These are phyloP conservation scores for Rubus idaeus DNA, from an alignment of 306 rosid species.

Conservation along the genomic window DNA sequence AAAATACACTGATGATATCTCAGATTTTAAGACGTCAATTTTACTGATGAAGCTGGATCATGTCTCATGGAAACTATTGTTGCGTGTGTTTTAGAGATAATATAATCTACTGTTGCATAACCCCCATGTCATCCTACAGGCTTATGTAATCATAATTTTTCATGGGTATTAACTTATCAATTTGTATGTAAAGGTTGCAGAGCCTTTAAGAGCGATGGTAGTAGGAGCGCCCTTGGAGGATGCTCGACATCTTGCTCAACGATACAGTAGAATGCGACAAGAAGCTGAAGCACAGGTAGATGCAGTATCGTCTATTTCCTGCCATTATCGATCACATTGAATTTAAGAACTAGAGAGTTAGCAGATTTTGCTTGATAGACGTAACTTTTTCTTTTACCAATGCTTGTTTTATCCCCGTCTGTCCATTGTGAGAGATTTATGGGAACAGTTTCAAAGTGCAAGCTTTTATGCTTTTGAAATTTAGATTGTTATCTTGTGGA, in stretches of 20 bases:
- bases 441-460: neutral
- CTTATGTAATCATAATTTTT: neutral
- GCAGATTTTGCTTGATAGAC: neutral
- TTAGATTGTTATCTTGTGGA: neutral
- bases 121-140: neutral
- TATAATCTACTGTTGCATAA: neutral
- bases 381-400: neutral
- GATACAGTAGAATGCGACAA: slow-evolving; percentile 93
- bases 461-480: neutral
- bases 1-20: neutral
- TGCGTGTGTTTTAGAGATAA: neutral
- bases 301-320: slow-evolving; percentile 9
- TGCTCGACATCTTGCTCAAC: slow-evolving; percentile 97
- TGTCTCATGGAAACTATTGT: neutral
- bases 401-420: neutral
- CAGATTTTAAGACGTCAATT: neutral
- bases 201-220: slow-evolving; percentile 97
- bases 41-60: neutral
- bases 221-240: slow-evolving; percentile 97
- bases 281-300: slow-evolving; percentile 97
- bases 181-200: slow-evolving; percentile 58
- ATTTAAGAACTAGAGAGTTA: neutral
- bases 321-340: neutral
- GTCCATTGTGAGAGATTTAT: slow-evolving; percentile 5
- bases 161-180: neutral